Conservation (phyloP, 306 rosid species). For the Inga laurina region DNA sequence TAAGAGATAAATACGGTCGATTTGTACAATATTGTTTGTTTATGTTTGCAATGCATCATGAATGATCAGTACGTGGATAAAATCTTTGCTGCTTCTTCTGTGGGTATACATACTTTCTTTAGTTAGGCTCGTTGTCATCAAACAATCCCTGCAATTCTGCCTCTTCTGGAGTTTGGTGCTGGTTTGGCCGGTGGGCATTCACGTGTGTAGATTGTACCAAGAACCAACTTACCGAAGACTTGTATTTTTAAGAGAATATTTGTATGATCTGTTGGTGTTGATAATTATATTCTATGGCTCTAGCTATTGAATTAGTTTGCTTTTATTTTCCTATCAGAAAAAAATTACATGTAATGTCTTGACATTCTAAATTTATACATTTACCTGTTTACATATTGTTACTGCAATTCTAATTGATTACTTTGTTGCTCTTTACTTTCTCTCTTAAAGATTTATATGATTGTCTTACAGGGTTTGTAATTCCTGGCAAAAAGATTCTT, state of each 20-base stretch:
- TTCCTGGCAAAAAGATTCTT: conserved; percentile 69
- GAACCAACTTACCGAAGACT: neutral
- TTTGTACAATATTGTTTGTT: too few relatives aligned
- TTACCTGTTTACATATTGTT: neutral
- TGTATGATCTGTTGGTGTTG: neutral
- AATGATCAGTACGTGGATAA: neutral
- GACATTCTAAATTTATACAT: neutral
- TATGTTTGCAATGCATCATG: neutral
- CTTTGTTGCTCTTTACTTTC: conserved; percentile 4
- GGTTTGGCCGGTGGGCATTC: neutral
- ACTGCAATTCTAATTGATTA: neutral
- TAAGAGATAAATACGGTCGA: neutral
- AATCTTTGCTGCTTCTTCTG: neutral
- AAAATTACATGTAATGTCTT: neutral
- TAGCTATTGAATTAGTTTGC: neutral
- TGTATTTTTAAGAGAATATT: neutral
- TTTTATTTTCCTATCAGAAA: neutral
- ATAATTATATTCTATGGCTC: neutral
- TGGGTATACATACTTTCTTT: neutral
- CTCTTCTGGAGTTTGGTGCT: neutral
- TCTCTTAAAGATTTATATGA: conserved; percentile 1
- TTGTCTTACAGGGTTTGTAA: conserved; percentile 68
- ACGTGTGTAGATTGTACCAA: neutral
- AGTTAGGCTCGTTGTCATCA: neutral
- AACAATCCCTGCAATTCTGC: neutral